Evolutionary conservation across 2,329 filamentous ascomycete genomes (phyloP).

Genomic region (Pseudogymnoascus sp.): DNA sequence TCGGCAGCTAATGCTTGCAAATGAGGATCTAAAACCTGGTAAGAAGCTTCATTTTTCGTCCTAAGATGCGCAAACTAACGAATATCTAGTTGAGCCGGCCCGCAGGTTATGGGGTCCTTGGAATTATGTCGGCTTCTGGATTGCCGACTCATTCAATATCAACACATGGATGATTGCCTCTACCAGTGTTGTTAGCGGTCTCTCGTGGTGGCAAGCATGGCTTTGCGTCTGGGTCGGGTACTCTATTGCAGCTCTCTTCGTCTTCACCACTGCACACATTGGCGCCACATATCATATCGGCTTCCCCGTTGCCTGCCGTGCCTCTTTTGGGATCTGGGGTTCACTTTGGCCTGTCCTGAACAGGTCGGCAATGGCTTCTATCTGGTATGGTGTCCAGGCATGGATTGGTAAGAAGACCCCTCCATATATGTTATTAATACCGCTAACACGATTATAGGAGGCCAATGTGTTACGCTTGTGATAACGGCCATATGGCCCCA

Average conservation of each 20-base stretch:
- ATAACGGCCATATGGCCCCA: conserved; percentile 72
- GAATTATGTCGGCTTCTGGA: conserved; percentile 87
- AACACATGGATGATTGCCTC: conserved; percentile 94
- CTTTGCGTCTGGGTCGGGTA: conserved; percentile 87
- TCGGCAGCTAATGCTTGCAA: conserved; percentile 78
- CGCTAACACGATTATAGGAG: conserved; percentile 40
- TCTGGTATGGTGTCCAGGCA: conserved; percentile 81
- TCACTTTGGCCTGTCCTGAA: conserved; percentile 85
- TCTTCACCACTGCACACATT: conserved; percentile 72
- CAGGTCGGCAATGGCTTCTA: conserved; percentile 70
- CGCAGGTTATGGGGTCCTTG: conserved; percentile 77
- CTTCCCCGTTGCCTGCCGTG: conserved; percentile 72
- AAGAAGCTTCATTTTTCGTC: conserved; percentile 16
- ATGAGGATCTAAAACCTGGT: conserved; percentile 68
- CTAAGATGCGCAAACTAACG: conserved; percentile 20
- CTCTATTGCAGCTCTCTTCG: conserved; percentile 65
- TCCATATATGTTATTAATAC: not conserved
- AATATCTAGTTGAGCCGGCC: conserved; percentile 60
- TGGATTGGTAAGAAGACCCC: conserved; percentile 49
- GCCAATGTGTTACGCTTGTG: conserved; percentile 81
- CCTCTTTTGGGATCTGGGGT: conserved; percentile 85
- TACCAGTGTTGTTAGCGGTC: conserved; percentile 67
- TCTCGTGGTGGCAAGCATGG: conserved; percentile 91
- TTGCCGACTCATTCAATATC: conserved; percentile 79
- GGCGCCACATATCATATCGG: conserved; percentile 84